These are phyloP conservation scores for Fusarium sp. DNA, from an alignment of 2,329 filamentous ascomycete species.

Conservation along the genomic window DNA sequence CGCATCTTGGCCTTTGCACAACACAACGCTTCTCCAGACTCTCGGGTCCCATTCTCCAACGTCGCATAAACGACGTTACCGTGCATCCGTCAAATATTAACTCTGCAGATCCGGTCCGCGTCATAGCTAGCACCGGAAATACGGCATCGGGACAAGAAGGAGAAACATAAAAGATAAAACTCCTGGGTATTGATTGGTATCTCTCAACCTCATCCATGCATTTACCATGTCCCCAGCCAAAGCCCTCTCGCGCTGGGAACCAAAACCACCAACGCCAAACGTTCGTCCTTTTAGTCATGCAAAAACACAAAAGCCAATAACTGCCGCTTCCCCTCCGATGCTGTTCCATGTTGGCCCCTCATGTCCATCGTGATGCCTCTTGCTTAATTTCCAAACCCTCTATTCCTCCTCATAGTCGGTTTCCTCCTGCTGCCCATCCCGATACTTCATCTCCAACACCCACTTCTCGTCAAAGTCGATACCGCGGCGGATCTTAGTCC, in stretches of 20 bases:
- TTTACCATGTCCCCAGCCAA: constrained; percentile 15
- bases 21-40: constrained; percentile 31
- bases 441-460: constrained; percentile 78
- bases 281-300: constrained; percentile 17
- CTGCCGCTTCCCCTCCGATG: constrained; percentile 18
- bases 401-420: constrained; percentile 42
- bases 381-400: background rate
- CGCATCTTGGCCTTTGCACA: constrained; percentile 31
- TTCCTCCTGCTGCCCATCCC: constrained; percentile 49
- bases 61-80: constrained; percentile 2
- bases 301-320: constrained; percentile 6
- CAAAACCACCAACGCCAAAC: constrained; percentile 32
- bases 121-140: background rate
- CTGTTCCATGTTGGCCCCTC: background rate
- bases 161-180: constrained; percentile 18
- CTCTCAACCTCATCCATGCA: constrained; percentile 35
- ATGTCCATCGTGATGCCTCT: background rate
- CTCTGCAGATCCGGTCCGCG: background rate
- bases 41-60: constrained; percentile 21
- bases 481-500: constrained; percentile 82
- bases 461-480: constrained; percentile 91
- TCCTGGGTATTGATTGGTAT: constrained; percentile 42
- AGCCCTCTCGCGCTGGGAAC: constrained; percentile 21
- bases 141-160: background rate
- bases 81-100: background rate